Conservation (phyloP, 2,329 filamentous ascomycete species). For the Fusarium coffeatum region DNA sequence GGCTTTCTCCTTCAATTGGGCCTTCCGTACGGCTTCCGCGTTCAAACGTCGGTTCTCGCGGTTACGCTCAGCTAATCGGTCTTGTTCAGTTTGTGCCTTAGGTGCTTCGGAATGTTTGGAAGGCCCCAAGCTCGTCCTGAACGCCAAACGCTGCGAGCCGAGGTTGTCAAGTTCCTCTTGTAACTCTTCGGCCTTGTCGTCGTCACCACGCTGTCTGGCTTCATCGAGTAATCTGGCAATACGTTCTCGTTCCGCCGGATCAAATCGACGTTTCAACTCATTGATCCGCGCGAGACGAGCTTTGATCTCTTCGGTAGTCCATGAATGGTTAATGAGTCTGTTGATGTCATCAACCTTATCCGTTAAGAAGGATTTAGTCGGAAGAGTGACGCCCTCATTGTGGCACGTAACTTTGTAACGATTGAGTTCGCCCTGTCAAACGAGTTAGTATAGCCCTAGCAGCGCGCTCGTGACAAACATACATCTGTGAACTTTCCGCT, state of each 20-base stretch:
- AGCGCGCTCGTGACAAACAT: conserved; percentile 44
- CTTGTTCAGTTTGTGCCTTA: conserved; percentile 73
- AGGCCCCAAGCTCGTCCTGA: conserved; percentile 70
- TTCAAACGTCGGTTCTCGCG: conserved; percentile 85
- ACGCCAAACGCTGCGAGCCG: conserved; percentile 78
- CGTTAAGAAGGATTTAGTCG: conserved; percentile 75
- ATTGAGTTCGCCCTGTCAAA: conserved; percentile 77
- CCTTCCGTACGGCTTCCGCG: conserved; percentile 88
- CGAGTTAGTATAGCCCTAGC: conserved; percentile 38
- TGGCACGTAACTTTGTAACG: conserved; percentile 81
- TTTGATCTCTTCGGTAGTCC: conserved; percentile 85
- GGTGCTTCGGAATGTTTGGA: conserved; percentile 64
- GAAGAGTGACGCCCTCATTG: conserved; percentile 77
- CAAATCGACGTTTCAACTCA: conserved; percentile 73
- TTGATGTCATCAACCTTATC: conserved; percentile 86
- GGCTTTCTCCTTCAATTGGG: conserved; percentile 83
- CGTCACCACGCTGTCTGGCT: conserved; percentile 73
- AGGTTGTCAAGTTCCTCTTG: conserved; percentile 72
- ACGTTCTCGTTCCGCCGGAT: conserved; percentile 74
- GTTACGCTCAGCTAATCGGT: conserved; percentile 86
- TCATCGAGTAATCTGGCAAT: conserved; percentile 73
- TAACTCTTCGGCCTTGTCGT: conserved; percentile 64
- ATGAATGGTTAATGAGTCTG: conserved; percentile 78
- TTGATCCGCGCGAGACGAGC: conserved; percentile 80
- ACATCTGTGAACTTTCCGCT: conserved; percentile 87